phyloP scores from a whole-genome alignment of 2,329 filamentous ascomycete genomes.

The Macrophomina pseudophaseolina region DNA sequence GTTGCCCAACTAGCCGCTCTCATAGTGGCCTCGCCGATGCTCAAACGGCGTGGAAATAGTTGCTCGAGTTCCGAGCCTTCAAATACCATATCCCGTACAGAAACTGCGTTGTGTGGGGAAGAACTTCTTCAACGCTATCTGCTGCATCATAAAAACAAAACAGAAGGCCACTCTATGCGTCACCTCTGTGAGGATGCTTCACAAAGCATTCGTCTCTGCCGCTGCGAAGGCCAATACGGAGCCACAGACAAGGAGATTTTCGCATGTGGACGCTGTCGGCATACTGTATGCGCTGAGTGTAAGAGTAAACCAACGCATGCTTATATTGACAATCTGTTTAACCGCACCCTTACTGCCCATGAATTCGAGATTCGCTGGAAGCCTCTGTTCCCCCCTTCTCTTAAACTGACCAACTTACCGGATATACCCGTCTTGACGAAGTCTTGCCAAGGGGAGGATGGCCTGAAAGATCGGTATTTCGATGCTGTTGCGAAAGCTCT shows the following conservation, averaged over 20 bases:
- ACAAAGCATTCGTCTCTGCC: constrained; percentile 56
- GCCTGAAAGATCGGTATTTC: neutral
- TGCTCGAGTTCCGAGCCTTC: neutral
- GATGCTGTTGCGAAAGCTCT: neutral
- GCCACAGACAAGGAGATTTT: constrained; percentile 49
- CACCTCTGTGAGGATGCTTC: constrained; percentile 36
- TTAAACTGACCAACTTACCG: constrained; percentile 34
- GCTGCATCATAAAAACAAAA: neutral
- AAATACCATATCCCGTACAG: neutral
- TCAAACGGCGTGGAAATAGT: neutral
- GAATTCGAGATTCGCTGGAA: constrained; percentile 53
- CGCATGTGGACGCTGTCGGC: constrained; percentile 57
- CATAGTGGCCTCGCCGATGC: constrained; percentile 41
- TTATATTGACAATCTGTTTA: constrained; percentile 38
- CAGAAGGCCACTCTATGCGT: neutral
- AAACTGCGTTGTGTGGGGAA: neutral
- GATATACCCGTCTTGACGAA: neutral
- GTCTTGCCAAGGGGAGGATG: neutral
- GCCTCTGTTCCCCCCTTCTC: constrained; percentile 32
- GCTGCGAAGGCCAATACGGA: constrained; percentile 59
- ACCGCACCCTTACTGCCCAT: constrained; percentile 39
- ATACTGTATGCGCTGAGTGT: constrained; percentile 61
- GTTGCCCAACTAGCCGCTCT: constrained; percentile 65
- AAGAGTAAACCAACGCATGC: constrained; percentile 59
- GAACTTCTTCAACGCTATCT: neutral